Base-by-base conservation (phyloP, 2,329 filamentous ascomycete species). In the Claviceps lovelessii region DNA sequence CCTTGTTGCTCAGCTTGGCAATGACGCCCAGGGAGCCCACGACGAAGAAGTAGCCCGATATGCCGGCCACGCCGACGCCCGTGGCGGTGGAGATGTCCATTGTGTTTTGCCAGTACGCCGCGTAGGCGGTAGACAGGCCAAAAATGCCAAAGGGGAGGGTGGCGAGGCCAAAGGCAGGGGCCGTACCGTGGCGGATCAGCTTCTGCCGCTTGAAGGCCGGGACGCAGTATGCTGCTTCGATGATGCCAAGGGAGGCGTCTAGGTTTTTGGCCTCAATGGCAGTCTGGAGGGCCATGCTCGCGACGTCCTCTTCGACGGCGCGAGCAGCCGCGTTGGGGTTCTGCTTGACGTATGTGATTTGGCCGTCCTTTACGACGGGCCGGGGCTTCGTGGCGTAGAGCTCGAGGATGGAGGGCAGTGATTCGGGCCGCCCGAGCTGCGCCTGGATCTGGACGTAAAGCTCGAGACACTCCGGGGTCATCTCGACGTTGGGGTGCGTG, bases 301-400 rank as follows among this genome's bases (percentile, higher is more conserved):
- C 88, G 9, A 88, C 74, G 4, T 76, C 72, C n/a, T 77, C 65
- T 17, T 88, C 82, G 33, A 97, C 80, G 11, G 90, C 89, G 63
- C 83, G 84, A 54, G 81, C 77, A 48, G 84, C 76, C 49, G 79
- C 77, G 58, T 85, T 83, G 17, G 89, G 85, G 46, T 86, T 87
- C 46, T 80, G 80, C 51, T 75, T 67, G 45, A 73, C 74, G 64
- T 83, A 88, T 58, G 72, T 71, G 53, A 88, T 72, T 9, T 78
- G 77, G 17, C 77, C 78, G 19, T 79, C 76, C 52, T 76, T 75
- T 62, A 81, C 73, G 52, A 77, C 71, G 2, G 90, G 86, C 58
- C 83, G 74, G 10, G 88, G 85, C 69, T 97, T 98, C 61, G 81
- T 80, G 51, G 88, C 88, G 67, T 91, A 97, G 53, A 96, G 76